Evolutionary conservation across 345 rosid species (phyloP), one percentile per base, ranked within the genome.

Genomic region (Kernera saxatilis): DNA sequence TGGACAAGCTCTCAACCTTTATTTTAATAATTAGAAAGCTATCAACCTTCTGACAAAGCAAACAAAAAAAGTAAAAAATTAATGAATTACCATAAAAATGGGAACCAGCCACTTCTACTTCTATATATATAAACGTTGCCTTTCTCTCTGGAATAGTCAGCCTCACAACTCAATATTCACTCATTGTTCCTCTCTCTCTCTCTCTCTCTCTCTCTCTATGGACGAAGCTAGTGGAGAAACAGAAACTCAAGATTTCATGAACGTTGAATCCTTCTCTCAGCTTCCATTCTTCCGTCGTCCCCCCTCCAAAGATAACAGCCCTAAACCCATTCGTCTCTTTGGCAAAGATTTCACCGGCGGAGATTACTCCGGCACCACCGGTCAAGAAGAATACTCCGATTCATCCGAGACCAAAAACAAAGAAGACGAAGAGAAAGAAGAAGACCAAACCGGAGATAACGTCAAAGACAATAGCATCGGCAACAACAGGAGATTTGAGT

Each of bases 211-310:
- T 59, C 45, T 74, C 58, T 48, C 78, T 41, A 75, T 75, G 78
- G 78, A 50, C 32, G 78, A 73, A 25, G 17, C 46, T 27, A 39
- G 7, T 21, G 29, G 60, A 66, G 54, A 35, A 43, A 36, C 59
- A 44, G 78, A 81, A 54, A 78, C 78, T 25, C 80, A 78, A 46
- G 85, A 82, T 72, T 84, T 86, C 81, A 86, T 86, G 88, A 62
- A 84, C 81, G 91, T 86, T 1, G 80, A 84, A 65, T 84, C 88
- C 23, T 84, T 86, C 81, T 83, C 91, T 44, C 87, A 86, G 48
- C 91, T 86, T 50, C 90, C 90, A 14, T 84, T 89, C 73, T 83
- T 82, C 60, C 89, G 91, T 43, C 91, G 89, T 7, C 82, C 92
- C 5, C 82, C 85, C 10, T 61, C 54, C 55, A 82, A 71, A 45